Evolutionary conservation across 768 basidiomycete species (phyloP).

Genomic region (Trametes maxima): DNA sequence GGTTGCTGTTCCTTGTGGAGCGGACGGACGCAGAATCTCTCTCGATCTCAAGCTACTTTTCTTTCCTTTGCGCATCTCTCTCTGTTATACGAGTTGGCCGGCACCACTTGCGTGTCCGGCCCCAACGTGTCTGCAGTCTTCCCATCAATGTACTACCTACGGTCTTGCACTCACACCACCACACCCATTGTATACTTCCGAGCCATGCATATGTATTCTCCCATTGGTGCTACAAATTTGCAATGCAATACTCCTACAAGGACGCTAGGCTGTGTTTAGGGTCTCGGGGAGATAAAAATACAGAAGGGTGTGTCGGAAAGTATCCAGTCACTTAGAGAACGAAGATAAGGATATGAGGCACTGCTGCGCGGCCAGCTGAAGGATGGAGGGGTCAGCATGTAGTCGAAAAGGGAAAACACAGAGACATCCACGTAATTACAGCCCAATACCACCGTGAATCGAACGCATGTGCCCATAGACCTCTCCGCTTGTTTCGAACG

Average conservation of each 20-base stretch:
- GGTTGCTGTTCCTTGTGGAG: conserved; percentile 15
- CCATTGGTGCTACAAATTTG: background rate
- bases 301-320: background rate
- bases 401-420: background rate
- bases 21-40: conserved; percentile 19
- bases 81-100: background rate
- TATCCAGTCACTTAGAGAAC: background rate
- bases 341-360: background rate
- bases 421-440: conserved; percentile 7
- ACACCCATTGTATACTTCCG: conserved; percentile 1
- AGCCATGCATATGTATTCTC: conserved; percentile 18
- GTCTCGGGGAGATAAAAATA: background rate
- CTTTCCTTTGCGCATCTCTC: background rate
- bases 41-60: background rate
- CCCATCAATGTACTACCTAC: conserved; percentile 12
- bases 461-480: conserved; percentile 81
- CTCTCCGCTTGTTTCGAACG: conserved; percentile 65
- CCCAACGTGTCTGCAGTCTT: background rate
- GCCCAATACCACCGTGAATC: conserved; percentile 66
- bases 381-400: background rate
- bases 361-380: background rate
- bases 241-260: conserved; percentile 15
- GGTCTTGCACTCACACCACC: conserved; percentile 1
- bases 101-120: background rate
- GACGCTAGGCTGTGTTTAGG: background rate